Base-by-base conservation (phyloP, 805 yeast genomes). In the Wickerhamomyces ciferrii region DNA sequence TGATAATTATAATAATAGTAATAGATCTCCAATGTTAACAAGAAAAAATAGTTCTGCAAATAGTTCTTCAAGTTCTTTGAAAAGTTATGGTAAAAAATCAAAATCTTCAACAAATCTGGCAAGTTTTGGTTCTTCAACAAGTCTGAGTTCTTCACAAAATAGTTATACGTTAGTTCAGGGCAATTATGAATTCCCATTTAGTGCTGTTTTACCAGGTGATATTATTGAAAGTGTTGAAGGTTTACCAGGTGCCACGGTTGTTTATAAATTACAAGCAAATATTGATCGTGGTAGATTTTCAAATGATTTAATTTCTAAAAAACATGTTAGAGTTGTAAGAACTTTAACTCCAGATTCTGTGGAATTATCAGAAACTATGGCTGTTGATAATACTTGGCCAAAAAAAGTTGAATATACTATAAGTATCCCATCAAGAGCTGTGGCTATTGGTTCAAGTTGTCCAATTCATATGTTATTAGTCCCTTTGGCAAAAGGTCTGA, bases 361-460 rank as follows among this genome's bases (percentile, higher is more conserved):
- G 4, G 98, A 94, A 57, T 71, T 90, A 21, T 76, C 95, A 0
- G 97, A 92, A 63, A 88, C 98, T 0, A 87, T 91, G 55, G 87
- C 96, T 0, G 95, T 92, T 29, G 96, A 90, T 60, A 92, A 92
- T 62, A 83, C 91, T 1, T 92, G 98, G 98, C 97, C 98, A 2
- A 71, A 81, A 41, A 94, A 94, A 61, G 88, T 92, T 29, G 97
- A 92, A 59, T 92, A 92, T 63, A 78, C 89, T 3, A 80, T 94
- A 48, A 84, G 87, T 44, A 82, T 87, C 6, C 97, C 98, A 0
- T 74, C 88, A 23, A 84, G 87, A 58, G 96, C 97, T 0, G 77
- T 89, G 21, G 95, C 98, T 0, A 83, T 94, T 39, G 99, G 99
- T 2, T 82, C 96, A 0, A 68, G 79, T 0, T 71, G 85, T 6